Evolutionary conservation across 1,284 basidiomycete species (phyloP), one percentile per base, ranked within the genome.

Genomic region (Trichosporon coremiiforme): DNA sequence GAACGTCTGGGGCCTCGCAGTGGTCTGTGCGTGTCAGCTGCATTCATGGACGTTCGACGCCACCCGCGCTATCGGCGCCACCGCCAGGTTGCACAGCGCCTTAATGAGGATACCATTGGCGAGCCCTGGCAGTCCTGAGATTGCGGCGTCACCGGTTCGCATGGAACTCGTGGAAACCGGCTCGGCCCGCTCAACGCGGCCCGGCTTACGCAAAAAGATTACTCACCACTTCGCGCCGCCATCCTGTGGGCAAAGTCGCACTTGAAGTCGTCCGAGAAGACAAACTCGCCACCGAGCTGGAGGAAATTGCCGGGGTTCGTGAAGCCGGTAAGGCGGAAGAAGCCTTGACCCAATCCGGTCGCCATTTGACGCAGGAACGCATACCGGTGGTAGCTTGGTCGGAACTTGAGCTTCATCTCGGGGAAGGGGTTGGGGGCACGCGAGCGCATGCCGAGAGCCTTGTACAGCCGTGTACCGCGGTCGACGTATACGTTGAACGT

Each of bases 241-340:
- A 84, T 84, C 10, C 83, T 75, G 68, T 84, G 82, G 3, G 81
- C 82, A 71, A 82, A 84, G 4, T 78, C 75, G 68, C 79, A 81
- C 13, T 70, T 73, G 65, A 72, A 76, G 2, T 76, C 76, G 1
- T 77, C 71, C 0, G 71, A 70, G 9, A 83, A 72, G 33, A 83
- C 76, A 69, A 83, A 83, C 70, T 84, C 83, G 36, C 83, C 83
- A 9, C 83, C 83, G 8, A 84, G 76, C 66, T 84, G 83, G 6
- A 74, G 74, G n/a, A 82, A 71, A 41, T 74, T 81, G 4, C 83
- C 83, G 53, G 80, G 79, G 63, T 79, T 80, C n/a, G 36, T 65
- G 31, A 70, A 64, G 15, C 57, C 57, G 2, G 64, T 64, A 1
- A 70, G 47, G 4, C 66, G 69, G 55, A 70, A 70, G 31, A 70